Percentiles rank a stretch among this genome's conserved stretches.
phyloP scores from a whole-genome alignment of 2,329 filamentous ascomycete species.

The Sporothrix pallida region DNA sequence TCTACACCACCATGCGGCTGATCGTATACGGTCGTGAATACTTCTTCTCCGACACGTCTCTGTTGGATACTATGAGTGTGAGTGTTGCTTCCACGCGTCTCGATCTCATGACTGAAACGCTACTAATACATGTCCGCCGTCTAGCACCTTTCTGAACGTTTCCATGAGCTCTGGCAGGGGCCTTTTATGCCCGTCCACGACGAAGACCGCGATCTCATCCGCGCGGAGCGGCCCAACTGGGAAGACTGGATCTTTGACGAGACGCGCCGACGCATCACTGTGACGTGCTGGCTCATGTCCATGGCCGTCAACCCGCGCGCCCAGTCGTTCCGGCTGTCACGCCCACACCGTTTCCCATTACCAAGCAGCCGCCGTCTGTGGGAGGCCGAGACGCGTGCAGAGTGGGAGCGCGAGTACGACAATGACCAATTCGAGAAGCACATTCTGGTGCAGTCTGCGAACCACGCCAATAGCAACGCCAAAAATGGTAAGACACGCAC shows the following conservation, averaged over 20 bases:
- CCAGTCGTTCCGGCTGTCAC: not conserved
- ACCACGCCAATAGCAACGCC: no score
- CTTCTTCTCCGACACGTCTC: slow-evolving; percentile 28
- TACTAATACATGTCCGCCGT: not conserved
- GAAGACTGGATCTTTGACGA: slow-evolving; percentile 45
- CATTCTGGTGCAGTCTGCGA: not conserved
- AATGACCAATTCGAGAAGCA: slow-evolving; percentile 22
- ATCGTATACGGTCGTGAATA: slow-evolving; percentile 36
- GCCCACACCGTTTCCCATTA: slow-evolving; percentile 26
- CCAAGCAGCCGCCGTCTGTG: slow-evolving; percentile 33
- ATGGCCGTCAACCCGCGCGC: slow-evolving; percentile 27
- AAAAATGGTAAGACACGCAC: no score
- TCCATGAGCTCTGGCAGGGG: not conserved
- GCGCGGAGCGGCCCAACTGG: slow-evolving; percentile 39
- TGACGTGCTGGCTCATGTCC: slow-evolving; percentile 33
- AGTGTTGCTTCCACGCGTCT: not conserved
- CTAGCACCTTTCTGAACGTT: not conserved
- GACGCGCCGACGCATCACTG: slow-evolving; percentile 41
- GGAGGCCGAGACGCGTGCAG: slow-evolving; percentile 31
- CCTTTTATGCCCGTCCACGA: not conserved
- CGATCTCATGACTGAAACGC: not conserved
- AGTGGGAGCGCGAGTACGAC: slow-evolving; percentile 34
- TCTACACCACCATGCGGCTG: slow-evolving; percentile 45
- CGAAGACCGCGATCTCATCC: not conserved
- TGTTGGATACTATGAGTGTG: slow-evolving; percentile 27